phyloP scores from a whole-genome alignment of 257 asterid species.

The Paraleonurus japonicus region DNA sequence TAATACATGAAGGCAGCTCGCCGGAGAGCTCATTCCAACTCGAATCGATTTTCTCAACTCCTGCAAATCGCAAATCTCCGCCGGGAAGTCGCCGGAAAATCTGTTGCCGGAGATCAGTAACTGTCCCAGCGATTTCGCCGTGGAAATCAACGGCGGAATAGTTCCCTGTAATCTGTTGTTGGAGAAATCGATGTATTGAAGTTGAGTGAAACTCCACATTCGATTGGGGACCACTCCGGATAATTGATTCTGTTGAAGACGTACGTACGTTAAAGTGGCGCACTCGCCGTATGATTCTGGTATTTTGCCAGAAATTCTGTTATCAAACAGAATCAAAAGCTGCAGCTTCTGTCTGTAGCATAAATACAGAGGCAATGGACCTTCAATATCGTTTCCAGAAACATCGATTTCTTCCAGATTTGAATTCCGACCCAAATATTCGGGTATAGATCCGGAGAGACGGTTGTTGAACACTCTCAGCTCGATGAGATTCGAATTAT shows the following conservation, averaged over 20 bases:
- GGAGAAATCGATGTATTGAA: constrained; percentile 47
- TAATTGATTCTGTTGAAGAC: constrained; percentile 48
- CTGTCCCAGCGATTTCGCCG: constrained; percentile 41
- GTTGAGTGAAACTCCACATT: constrained; percentile 57
- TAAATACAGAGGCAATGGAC: constrained; percentile 61
- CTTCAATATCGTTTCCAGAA: constrained; percentile 58
- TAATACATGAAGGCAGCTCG: constrained; percentile 59
- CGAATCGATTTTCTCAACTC: constrained; percentile 47
- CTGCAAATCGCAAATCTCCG: constrained; percentile 42
- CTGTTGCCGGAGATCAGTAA: constrained; percentile 54
- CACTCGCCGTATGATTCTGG: constrained; percentile 75
- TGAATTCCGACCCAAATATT: constrained; percentile 60
- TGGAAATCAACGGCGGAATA: constrained; percentile 48
- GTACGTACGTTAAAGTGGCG: constrained; percentile 44
- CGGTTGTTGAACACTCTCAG: constrained; percentile 64
- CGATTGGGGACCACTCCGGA: constrained; percentile 58
- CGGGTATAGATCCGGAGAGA: constrained; percentile 58
- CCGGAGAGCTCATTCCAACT: constrained; percentile 62
- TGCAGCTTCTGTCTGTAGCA: constrained; percentile 51
- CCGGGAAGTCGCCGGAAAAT: constrained; percentile 58
- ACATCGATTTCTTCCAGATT: constrained; percentile 60
- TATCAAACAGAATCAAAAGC: constrained; percentile 41
- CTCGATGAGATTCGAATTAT: constrained; percentile 39
- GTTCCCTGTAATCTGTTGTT: constrained; percentile 63
- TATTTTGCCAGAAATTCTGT: constrained; percentile 57